Base-by-base conservation (phyloP, 208 protist genomes). In the Trypanosoma theileri region DNA sequence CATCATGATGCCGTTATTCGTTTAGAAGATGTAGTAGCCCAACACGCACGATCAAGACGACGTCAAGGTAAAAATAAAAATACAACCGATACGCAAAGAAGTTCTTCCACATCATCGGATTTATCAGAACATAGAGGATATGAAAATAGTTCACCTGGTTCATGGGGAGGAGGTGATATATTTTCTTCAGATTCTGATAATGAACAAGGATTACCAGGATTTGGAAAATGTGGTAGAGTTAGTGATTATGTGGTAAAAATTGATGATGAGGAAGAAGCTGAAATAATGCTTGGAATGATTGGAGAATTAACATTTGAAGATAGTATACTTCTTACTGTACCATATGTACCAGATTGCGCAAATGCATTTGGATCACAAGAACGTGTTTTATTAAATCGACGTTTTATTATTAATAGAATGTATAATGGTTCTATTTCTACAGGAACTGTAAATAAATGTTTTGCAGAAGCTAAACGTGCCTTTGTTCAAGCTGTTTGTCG, bases 251-350 rank as follows among this genome's bases (percentile, higher is more conserved):
- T 94, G 44, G 80, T 96, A 17, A 87, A 83, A 54, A 92, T 96
- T 59, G 88, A 96, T 61, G 91, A 96, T 68, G 85, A 87, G 55
- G 91, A 96, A 60, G 91, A 96, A 63, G 91, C 88, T 48, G 91
- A 93, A 42, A 83, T 93, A 82, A 88, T 94, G 80, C 66, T 90
- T 26, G 88, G 88, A 41, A 89, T 88, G 79, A 69, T 76, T 24
- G 78, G 80, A 58, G 67, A 77, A 14, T 81, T 79, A 8, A 67
- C 64, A 28, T 92, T 91, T 66, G 83, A 92, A 54, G 86, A 93
- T 54, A 85, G 77, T 54, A 61, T 92, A 19, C 59, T 96, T 31
- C 71, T 96, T 12, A 94, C 88, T 9, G 76, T 92, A 40, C 91
- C 91, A 10, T 96, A 96, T 66, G 69, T 93, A 22, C 82, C 91